Conservation (phyloP, 2,329 filamentous ascomycete species). For the Zymoseptoria crescenta region DNA sequence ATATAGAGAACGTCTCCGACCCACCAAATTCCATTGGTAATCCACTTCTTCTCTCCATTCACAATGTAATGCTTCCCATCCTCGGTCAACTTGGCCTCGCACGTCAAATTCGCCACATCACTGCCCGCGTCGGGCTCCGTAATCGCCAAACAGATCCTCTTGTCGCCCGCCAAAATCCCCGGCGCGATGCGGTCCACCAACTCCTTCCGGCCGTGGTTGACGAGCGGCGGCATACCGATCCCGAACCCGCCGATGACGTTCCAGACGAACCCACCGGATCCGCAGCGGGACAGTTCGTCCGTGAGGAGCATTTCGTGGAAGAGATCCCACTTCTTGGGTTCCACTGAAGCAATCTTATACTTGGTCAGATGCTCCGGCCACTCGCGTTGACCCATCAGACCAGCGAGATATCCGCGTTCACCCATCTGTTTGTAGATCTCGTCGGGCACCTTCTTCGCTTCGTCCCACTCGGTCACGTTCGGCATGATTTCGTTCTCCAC, state of each 20-base stretch:
- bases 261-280: conserved; percentile 91
- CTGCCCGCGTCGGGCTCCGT: conserved; percentile 91
- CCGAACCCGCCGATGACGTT: conserved; percentile 94
- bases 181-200: conserved; percentile 83
- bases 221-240: conserved; percentile 82
- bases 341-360: conserved; percentile 66
- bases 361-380: conserved; percentile 71
- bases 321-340: conserved; percentile 87
- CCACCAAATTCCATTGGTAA: conserved; percentile 75
- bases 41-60: conserved; percentile 99
- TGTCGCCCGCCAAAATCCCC: conserved; percentile 81
- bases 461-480: conserved; percentile 91
- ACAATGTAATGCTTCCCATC: conserved; percentile 99
- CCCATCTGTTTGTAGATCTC: conserved; percentile 95
- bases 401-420: conserved; percentile 84
- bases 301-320: conserved; percentile 97
- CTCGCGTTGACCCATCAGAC: conserved; percentile 67
- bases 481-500: conserved; percentile 84
- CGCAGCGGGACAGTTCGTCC: conserved; percentile 83
- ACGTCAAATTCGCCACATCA: conserved; percentile 91
- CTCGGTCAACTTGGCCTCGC: conserved; percentile 87
- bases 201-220: conserved; percentile 83
- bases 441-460: conserved; percentile 81
- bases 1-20: conserved; percentile 5
- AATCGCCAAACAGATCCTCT: conserved; percentile 95